Conservation (phyloP, 2,329 filamentous ascomycete species). For the Aspergillus aculeatinus region DNA sequence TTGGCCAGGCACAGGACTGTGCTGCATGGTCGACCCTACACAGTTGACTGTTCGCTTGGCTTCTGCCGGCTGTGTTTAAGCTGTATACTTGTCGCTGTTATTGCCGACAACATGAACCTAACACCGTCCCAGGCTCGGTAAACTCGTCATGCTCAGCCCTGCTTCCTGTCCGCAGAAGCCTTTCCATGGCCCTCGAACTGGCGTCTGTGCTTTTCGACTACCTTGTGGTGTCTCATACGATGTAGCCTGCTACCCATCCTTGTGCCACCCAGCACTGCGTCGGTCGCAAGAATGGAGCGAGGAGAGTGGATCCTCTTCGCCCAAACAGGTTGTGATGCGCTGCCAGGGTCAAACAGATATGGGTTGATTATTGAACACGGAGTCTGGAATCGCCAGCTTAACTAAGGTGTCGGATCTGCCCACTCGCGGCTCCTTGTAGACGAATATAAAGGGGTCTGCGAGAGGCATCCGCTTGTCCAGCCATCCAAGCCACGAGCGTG, state of each 20-base stretch:
- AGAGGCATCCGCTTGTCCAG: not conserved
- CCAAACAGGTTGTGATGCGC: not conserved
- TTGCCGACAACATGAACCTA: no score
- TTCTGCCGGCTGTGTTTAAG: not conserved
- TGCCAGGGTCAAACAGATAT: not conserved
- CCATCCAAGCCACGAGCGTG: no score
- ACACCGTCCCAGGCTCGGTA: not conserved
- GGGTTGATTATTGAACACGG: not conserved
- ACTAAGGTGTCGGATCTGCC: not conserved
- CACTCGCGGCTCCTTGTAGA: not conserved
- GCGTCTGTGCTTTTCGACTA: not conserved
- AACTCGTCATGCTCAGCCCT: not conserved
- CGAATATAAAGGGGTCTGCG: not conserved
- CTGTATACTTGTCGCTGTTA: not conserved
- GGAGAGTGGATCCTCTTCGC: not conserved
- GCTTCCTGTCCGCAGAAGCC: not conserved
- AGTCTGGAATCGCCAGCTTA: constrained; percentile 4
- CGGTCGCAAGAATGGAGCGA: not conserved
- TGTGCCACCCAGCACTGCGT: not conserved
- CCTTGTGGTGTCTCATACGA: not conserved
- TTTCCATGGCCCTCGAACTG: not conserved
- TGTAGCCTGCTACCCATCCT: not conserved
- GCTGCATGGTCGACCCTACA: no score
- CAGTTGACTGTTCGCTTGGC: not conserved
- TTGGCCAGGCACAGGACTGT: not conserved